These are phyloP conservation scores for Chaetomium sp. DNA, from an alignment of 2,329 filamentous ascomycete species.

Conservation along the genomic window DNA sequence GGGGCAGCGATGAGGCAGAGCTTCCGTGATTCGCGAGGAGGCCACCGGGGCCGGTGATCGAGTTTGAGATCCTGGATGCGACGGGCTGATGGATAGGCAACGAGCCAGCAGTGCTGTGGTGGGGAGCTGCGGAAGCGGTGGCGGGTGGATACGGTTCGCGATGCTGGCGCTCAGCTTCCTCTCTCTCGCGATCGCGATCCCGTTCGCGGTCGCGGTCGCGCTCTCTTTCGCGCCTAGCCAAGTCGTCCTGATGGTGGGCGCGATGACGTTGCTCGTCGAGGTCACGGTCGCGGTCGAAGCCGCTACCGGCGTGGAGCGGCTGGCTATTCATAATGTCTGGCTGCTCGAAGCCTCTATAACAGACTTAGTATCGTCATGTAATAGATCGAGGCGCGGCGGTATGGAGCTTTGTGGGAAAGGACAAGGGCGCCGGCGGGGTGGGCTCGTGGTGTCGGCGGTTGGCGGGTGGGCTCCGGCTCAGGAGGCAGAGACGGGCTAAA, in stretches of 20 bases:
- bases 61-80: constrained; percentile 74
- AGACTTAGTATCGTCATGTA: constrained; percentile 2
- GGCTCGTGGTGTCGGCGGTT: constrained; percentile 3
- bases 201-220: constrained; percentile 31
- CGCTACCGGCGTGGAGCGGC: constrained; percentile 47
- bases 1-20: constrained; percentile 55
- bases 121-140: constrained; percentile 63
- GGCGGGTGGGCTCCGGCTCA: constrained; percentile 20
- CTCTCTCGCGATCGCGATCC: constrained; percentile 36
- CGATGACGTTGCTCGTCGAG: constrained; percentile 53
- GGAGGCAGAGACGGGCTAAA: constrained; percentile 19
- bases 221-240: constrained; percentile 41
- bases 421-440: neutral
- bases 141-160: constrained; percentile 68
- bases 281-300: constrained; percentile 52
- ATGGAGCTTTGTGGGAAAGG: neutral
- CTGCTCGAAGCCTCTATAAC: constrained; percentile 30
- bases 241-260: constrained; percentile 51
- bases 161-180: constrained; percentile 34
- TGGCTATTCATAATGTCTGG: constrained; percentile 49
- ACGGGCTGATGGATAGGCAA: constrained; percentile 95
- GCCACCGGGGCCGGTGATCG: constrained; percentile 90
- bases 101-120: constrained; percentile 84
- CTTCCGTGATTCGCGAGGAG: constrained; percentile 74
- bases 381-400: neutral